Evolutionary conservation across 176 grass and related monocot species (phyloP), one percentile per base, ranked within the genome.

Genomic region (Rhynchospora tenuis): DNA sequence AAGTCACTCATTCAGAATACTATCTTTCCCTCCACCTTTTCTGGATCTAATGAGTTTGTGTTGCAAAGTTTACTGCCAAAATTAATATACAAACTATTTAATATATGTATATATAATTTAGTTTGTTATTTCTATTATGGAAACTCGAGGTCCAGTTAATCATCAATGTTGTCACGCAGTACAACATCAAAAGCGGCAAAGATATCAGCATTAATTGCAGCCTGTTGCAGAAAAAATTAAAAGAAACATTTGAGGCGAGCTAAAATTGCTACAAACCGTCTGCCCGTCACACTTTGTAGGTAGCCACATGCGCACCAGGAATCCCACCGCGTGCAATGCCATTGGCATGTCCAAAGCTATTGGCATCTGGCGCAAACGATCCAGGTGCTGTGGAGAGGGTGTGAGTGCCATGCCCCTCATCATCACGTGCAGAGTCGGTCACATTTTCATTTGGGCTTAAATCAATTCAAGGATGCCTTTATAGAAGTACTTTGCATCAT

Each of bases 311-410:
- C 0, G 94, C 90, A 4, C 81, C 12, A 0, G 94, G 90, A 3
- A 90, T 81, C 46, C 94, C 92, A 17, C 94, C 94, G 58, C 91
- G 88, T 16, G 94, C 94, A 1, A 92, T 97, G 83, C 94, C 92
- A 42, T 59, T 86, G 54, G 90, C 92, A 19, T 89, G 67, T 75
- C 94, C 92, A 82, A 88, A 97, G 31, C 90, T 79, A 77, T n/a
- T 92, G 8, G 87, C 90, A 50, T 85, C 80, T 0, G 87, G 88
- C 52, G 92, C 92, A 68, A 92, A 94, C 26, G 64, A 13, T 0
- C 94, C 94, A 0, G 43, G 91, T 3, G 91, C 92, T 0, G 92
- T 97, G 28, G 94, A 97, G 43, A 97, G 94, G 48, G 94, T 94
- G 87, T 97, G 94, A 23, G 90, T 88, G 86, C 94, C 92, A 38